A percentile compares a stretch with the other conserved stretches of the same genome.
Evolutionary conservation across 73 alveolate genomes (phyloP).

Genomic region (Durusdinium trenchii): DNA sequence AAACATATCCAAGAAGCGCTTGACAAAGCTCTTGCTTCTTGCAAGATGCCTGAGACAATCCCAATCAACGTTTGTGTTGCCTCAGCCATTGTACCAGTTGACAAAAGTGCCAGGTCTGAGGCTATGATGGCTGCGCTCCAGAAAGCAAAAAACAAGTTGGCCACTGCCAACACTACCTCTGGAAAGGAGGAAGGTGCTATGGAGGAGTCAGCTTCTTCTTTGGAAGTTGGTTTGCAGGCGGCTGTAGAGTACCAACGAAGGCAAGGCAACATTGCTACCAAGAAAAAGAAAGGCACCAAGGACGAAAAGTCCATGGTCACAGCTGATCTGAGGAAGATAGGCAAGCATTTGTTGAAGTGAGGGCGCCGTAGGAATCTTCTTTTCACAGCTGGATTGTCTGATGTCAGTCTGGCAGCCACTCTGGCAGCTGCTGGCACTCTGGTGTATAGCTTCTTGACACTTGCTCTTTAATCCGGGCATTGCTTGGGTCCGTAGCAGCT

Average conservation of each 20-base stretch:
- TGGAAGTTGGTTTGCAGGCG: background rate
- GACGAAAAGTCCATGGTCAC: background rate
- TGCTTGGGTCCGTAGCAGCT: too few species aligned
- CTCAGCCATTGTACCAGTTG: background rate
- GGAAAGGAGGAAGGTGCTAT: background rate
- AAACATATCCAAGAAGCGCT: background rate
- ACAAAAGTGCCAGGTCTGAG: background rate
- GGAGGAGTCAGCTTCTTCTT: background rate
- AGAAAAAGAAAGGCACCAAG: background rate
- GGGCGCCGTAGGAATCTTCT: too few species aligned
- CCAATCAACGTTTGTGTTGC: background rate
- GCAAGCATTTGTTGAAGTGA: constrained; percentile 27
- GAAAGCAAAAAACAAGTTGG: background rate
- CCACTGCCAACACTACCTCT: background rate
- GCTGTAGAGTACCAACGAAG: background rate
- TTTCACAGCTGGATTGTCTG: too few species aligned
- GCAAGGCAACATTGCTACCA: background rate
- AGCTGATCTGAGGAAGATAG: background rate
- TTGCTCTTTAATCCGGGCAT: too few species aligned
- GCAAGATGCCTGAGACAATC: background rate
- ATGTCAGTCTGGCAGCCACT: too few species aligned
- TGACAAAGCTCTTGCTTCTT: background rate
- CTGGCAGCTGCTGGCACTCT: too few species aligned
- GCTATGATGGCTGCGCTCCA: background rate
- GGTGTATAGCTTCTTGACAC: too few species aligned